These are phyloP conservation scores for Catharanthus roseus DNA, from an alignment of 257 asterid genomes.

Conservation along the genomic window DNA sequence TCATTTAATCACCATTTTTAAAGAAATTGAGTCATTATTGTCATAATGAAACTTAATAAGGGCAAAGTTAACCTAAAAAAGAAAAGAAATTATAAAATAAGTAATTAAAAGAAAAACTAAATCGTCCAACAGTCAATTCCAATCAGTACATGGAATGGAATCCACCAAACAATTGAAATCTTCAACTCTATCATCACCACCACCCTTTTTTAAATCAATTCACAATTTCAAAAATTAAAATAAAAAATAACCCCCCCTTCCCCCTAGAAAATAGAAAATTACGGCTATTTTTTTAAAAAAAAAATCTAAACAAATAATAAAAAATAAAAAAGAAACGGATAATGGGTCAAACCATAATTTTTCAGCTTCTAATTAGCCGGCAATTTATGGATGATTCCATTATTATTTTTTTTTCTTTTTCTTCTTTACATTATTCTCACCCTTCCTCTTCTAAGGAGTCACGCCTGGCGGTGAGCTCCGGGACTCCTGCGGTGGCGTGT, in stretches of 20 bases:
- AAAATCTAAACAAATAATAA: neutral
- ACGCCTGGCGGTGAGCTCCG: conserved; percentile 59
- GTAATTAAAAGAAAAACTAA: neutral
- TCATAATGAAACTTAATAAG: too few relatives aligned
- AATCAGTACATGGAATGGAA: conserved; percentile 26
- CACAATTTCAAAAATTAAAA: conserved; percentile 32
- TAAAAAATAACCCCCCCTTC: conserved; percentile 10
- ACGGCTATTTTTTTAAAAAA: too few relatives aligned
- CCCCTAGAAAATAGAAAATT: neutral
- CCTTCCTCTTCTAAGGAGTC: conserved; percentile 35
- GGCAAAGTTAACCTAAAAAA: too few relatives aligned
- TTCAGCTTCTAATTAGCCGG: conserved; percentile 3
- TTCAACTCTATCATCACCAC: conserved; percentile 14
- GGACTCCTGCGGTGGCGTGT: conserved; percentile 67
- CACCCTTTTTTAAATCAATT: conserved; percentile 25
- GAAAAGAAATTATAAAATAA: neutral
- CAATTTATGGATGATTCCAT: conserved; percentile 7
- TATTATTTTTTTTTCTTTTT: neutral
- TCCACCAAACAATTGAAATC: conserved; percentile 31
- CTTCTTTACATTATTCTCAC: conserved; percentile 1
- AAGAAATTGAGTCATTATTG: too few relatives aligned
- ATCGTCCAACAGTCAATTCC: conserved; percentile 28
- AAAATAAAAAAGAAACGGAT: conserved; percentile 9
- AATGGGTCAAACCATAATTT: conserved; percentile 20
- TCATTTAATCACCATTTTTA: too few relatives aligned